Base-by-base conservation (phyloP, 1,139 yeast species). In the Ogataea hybrid region DNA sequence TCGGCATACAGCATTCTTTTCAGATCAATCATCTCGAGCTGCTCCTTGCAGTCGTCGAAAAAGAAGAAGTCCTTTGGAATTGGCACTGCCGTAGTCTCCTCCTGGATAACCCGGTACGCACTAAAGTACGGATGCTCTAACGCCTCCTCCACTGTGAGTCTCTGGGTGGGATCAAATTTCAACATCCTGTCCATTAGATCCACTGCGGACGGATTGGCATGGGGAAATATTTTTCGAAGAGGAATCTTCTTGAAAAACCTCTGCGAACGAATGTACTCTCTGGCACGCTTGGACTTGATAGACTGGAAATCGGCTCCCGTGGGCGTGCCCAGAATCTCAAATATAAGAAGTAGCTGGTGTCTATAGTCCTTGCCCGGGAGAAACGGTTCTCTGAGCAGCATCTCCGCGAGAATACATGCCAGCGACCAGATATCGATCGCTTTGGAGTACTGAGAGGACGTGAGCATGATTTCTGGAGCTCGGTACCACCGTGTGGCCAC, bases 401-500 rank as follows among this genome's bases (percentile, higher is more conserved):
- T 83, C 63, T 92, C 98, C 1, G 96, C 97, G 45, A 92, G 67
- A 43, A 92, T 90, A 64, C 98, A 92, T 4, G 98, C 98, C 33
- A 89, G 90, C 2, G 95, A 84, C 98, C 98, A 92, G 48, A 90
- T 81, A 64, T 92, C 98, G 56, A 92, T 90, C 14, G 97, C 96
- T 46, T 90, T 86, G 21, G 96, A 85, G 65, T 92, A 92, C 59
- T 86, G 90, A 48, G 90, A 92, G 57, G 89, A 84, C 1, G 97
- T 87, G 42, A 92, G 73, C 97, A 90, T 90, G 61, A 90, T 90
- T 59, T 90, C 97, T 0, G 97, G 97, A 1, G 97, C 97, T 41
- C 97, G 71, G 65, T 90, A 90, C 97, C 97, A 90, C 55, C 97
- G 71, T 5, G 98, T 92, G 7, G 97, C 97, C 39, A 92, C 97